Conservation (phyloP, 78 protist genomes). For the Dictyostelium brefeldianum region DNA sequence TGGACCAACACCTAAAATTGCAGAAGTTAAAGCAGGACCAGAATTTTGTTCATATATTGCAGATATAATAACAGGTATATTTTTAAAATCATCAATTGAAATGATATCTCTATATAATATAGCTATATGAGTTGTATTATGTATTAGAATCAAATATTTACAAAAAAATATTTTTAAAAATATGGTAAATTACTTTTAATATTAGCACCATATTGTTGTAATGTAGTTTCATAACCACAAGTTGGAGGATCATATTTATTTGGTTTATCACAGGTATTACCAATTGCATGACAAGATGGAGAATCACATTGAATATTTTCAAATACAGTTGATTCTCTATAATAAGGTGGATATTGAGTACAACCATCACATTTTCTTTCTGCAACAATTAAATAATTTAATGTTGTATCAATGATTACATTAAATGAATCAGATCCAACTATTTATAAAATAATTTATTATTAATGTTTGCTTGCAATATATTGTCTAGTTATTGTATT, state of each 20-base stretch:
- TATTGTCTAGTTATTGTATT: too few relatives aligned
- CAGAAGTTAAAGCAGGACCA: background rate
- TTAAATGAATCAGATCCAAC: slow-evolving; percentile 35
- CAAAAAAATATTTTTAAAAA: background rate
- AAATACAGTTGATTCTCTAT: slow-evolving; percentile 22
- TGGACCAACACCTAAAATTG: slow-evolving; percentile 78
- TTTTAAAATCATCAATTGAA: slow-evolving; percentile 75
- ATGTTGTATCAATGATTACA: slow-evolving; percentile 40
- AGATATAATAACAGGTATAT: slow-evolving; percentile 46
- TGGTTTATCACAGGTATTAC: slow-evolving; percentile 60
- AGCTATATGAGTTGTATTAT: background rate
- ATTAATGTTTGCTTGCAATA: too few relatives aligned
- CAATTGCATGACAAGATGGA: slow-evolving; percentile 39
- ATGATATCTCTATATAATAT: slow-evolving; percentile 37
- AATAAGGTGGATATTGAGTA: slow-evolving; percentile 71
- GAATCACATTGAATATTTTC: slow-evolving; percentile 70
- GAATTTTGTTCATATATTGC: slow-evolving; percentile 62
- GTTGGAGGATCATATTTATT: slow-evolving; percentile 57
- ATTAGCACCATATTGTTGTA: slow-evolving; percentile 44
- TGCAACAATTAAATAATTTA: slow-evolving; percentile 42
- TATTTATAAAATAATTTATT: background rate
- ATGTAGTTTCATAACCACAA: slow-evolving; percentile 28
- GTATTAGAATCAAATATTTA: too few relatives aligned
- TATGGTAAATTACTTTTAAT: slow-evolving; percentile 26
- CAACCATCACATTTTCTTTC: slow-evolving; percentile 74